Evolutionary conservation across 768 basidiomycete genomes (phyloP), one percentile per base, ranked within the genome.

Genomic region (Agrocybe pediades): DNA sequence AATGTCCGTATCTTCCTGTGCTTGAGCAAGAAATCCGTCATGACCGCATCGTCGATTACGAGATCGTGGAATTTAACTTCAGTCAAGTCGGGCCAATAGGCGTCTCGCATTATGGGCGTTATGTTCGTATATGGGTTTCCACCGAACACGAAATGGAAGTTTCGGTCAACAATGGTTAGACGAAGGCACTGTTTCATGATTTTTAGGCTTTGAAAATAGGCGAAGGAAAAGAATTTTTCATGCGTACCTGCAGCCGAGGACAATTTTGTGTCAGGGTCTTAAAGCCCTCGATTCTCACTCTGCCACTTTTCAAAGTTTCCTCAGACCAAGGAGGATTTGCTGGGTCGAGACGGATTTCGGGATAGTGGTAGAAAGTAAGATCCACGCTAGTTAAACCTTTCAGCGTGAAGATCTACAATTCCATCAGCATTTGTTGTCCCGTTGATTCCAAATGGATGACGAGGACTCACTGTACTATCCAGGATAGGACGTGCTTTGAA

Each of bases 101-200:
- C 45, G 17, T 40, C 30, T 16, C 36, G 41, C 17, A 62, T 21
- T 9, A 63, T 46, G 25, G 51, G 8, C 17, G 43, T 59, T 21
- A 61, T 57, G 17, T 63, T 43, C 0, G 56, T 57, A 46, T 46
- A 61, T 17, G 59, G 59, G 23, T 57, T 57, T 24, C 53, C 57
- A 8, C 40, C 54, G 9, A 42, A 41, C 2, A 27, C 45, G 30
- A 13, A 57, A 29, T 57, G 56, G 21, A 55, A 54, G 13, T 55
- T 49, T 9, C 39, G 43, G 30, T 58, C 59, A 21, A 46, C 47
- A 29, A 63, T 47, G 21, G 46, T 17, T 13, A 63, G 27, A 6
- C 44, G 45, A 9, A 63, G 51, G 15, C 15, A 46, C 62, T 61
- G 21, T 25, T 23, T 16, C 21, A 29, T 54, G 17, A 20, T 49